Base-by-base conservation (phyloP, 495 filamentous ascomycete genomes). In the Chaetomium fimeti region DNA sequence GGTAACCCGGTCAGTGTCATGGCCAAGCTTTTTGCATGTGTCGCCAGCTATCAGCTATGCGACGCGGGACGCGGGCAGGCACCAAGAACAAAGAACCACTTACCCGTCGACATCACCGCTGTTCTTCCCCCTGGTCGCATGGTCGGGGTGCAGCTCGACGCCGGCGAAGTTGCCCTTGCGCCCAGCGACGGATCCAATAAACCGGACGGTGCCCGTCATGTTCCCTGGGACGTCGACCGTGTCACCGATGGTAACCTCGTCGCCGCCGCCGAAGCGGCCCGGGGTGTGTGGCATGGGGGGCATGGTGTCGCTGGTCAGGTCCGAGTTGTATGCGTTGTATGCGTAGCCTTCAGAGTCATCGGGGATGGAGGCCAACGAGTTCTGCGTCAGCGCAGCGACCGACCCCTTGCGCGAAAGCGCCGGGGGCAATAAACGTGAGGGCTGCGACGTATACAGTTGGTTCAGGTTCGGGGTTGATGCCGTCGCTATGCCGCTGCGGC, bases 81-180 rank as follows among this genome's bases (percentile, higher is more conserved):
- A 36, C 28, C 47, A n/a, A 16, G 52, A 47, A 13, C n/a, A 15
- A 49, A 3, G 12, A 16, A 47, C 8, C 25, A 72, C 85, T 77
- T 82, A 92, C 91, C 94, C 95, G 66, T 99, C 94, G 54, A 99
- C 95, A 78, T 96, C 93, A 42, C 94, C 94, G 69, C 83, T 93
- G 72, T 99, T 99, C 80, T 99, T 98, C 38, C 94, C 94, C 71
- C 90, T 84, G 40, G 81, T 75, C 51, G 93, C 88, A 73, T 86
- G 92, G 66, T 95, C 91, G 58, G 84, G 78, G 67, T 89, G 87
- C 65, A 99, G 79, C 74, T 99, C 95, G 51, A 99, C 91, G n/a
- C 94, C 94, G 28, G 89, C 92, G 80, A 98, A 99, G 15, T 85
- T 83, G 45, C 94, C 94, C 57, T 89, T 91, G 80, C 96, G 96